Evolutionary conservation across 2,329 filamentous ascomycete species (phyloP).

Genomic region (Cordyceps pruinosa): DNA sequence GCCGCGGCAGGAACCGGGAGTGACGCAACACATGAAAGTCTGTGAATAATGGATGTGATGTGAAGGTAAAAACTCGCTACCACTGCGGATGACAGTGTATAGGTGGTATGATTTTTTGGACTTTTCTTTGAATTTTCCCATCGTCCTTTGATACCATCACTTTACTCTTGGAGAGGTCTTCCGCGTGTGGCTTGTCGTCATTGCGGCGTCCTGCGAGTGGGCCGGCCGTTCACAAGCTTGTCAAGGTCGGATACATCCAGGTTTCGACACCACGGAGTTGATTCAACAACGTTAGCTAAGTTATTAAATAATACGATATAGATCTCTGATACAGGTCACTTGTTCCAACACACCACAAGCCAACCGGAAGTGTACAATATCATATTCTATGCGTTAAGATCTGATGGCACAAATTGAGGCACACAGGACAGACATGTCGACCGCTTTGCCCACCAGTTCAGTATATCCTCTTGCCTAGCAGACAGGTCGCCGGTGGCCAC

Average conservation of each 20-base stretch:
- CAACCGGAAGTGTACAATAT: conserved; percentile 5
- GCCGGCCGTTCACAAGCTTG: neutral
- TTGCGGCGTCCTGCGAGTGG: neutral
- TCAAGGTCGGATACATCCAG: too few relatives aligned
- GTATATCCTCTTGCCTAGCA: conserved; percentile 2
- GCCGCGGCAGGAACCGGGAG: conserved; percentile 28
- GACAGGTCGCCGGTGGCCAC: neutral
- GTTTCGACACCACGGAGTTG: neutral
- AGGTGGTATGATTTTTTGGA: neutral
- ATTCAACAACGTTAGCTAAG: neutral
- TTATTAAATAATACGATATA: neutral
- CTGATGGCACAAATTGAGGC: conserved; percentile 1
- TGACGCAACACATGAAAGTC: conserved; percentile 23
- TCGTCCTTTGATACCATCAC: neutral
- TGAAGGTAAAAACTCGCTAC: neutral
- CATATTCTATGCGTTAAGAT: conserved; percentile 11
- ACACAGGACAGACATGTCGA: neutral
- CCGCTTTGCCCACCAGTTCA: conserved; percentile 2
- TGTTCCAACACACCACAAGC: neutral
- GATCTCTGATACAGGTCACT: too few relatives aligned
- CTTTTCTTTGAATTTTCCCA: neutral
- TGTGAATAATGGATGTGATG: neutral
- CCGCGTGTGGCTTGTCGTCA: neutral
- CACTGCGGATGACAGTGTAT: neutral
- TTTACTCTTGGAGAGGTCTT: too few relatives aligned